These are phyloP conservation scores for Colletotrichum neosansevieriae DNA, from an alignment of 2,329 filamentous ascomycete genomes.

Conservation along the genomic window DNA sequence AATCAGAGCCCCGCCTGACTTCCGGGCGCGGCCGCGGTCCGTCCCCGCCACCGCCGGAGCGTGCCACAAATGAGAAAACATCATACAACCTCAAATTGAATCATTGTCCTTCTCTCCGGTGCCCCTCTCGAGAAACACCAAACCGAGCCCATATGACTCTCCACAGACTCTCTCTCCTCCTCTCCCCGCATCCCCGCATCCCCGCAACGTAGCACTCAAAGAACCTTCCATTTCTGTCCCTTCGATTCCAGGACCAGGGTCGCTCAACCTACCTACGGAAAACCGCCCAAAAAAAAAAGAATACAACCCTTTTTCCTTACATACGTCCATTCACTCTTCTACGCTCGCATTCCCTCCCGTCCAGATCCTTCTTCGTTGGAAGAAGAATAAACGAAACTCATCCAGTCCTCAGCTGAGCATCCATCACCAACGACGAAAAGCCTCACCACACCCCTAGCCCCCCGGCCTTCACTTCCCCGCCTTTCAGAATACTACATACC, in stretches of 20 bases:
- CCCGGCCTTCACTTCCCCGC: neutral
- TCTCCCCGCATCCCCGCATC: too few species aligned
- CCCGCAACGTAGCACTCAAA: too few species aligned
- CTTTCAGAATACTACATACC: neutral
- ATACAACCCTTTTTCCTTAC: slow-evolving; percentile 13
- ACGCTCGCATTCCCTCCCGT: neutral
- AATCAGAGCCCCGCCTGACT: too few species aligned
- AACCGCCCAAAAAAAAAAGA: neutral
- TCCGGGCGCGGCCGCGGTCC: too few species aligned
- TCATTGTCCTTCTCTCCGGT: too few species aligned
- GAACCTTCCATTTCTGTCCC: too few species aligned
- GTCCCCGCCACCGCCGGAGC: too few species aligned
- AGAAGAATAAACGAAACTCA: neutral
- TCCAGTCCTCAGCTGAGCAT: neutral
- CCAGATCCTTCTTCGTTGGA: neutral
- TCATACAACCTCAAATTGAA: too few species aligned
- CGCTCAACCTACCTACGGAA: slow-evolving; percentile 10
- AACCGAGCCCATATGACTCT: neutral
- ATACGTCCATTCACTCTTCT: neutral
- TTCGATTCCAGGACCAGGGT: neutral
- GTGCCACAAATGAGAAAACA: too few species aligned
- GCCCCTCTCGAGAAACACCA: too few species aligned
- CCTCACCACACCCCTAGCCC: neutral
- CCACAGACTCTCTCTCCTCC: neutral
- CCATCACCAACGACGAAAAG: neutral